These are phyloP conservation scores for Diplotaxis tenuifolia DNA, from an alignment of 345 rosid species.

Conservation along the genomic window DNA sequence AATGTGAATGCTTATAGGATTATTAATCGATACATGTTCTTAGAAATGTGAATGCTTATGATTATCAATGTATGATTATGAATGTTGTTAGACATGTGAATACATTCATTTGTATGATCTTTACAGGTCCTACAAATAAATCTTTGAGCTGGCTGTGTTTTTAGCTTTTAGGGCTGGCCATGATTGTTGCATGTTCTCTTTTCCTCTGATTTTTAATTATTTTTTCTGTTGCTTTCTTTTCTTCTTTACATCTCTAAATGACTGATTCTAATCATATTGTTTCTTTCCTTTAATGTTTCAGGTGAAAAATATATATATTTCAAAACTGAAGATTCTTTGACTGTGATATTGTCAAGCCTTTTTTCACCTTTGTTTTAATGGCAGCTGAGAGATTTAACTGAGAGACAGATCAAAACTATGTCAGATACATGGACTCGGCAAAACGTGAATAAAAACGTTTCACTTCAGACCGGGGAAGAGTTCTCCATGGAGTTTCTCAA, in stretches of 20 bases:
- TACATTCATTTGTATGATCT: not conserved
- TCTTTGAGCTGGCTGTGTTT: conserved; percentile 24
- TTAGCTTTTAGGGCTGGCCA: conserved; percentile 21
- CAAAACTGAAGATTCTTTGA: not conserved
- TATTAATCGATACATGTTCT: too few species aligned
- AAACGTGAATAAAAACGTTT: conserved; percentile 45
- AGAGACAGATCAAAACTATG: conserved; percentile 34
- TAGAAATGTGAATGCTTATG: not conserved
- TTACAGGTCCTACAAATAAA: conserved; percentile 21
- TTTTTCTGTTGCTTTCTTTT: not conserved
- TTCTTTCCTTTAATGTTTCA: conserved; percentile 4
- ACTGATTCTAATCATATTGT: not conserved
- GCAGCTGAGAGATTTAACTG: conserved; percentile 23
- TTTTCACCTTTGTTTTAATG: not conserved
- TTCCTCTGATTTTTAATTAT: not conserved
- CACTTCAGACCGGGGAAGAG: conserved; percentile 64
- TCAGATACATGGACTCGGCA: conserved; percentile 40
- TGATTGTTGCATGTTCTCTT: conserved; percentile 1
- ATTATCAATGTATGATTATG: not conserved
- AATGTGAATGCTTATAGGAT: too few species aligned
- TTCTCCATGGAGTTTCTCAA: conserved; percentile 62
- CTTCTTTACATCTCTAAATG: too few species aligned
- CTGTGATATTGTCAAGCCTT: not conserved
- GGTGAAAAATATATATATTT: conserved; percentile 1
- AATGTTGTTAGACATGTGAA: not conserved